Base-by-base conservation (phyloP, 805 yeast species). In the Huiozyma sinensis region DNA sequence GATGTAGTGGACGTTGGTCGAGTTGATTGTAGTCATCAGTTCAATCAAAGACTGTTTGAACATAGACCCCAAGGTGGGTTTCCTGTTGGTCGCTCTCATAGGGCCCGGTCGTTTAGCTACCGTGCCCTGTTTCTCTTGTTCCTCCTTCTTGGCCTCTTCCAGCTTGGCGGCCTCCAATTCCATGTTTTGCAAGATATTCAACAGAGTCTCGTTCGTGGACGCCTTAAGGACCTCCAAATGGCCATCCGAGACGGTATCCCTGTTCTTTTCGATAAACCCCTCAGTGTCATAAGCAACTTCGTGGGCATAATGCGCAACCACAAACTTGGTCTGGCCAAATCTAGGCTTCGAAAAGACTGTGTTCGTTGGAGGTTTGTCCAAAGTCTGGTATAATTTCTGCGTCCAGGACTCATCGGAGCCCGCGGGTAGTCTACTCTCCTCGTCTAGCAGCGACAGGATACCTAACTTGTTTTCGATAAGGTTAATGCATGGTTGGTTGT, bases 191-290 rank as follows among this genome's bases (percentile, higher is more conserved):
- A 90, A 66, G 32, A 90, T 77, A 24, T 76, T 77, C 44, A 66
- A 64, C 55, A 90, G 66, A 57, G 90, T 73, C 17, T 70, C 74
- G 61, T 84, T 88, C 12, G 74, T 69, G 0, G 95, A 67, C 11
- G 74, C 74, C 55, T 76, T 79, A 66, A 90, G 73, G 7, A 86
- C 88, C 49, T 87, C 96, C 49, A 90, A 67, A 57, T 88, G 95
- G 28, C 95, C 96, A 57, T 90, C 98, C 13, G 95, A 89, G 41
- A 90, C 97, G 6, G 97, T 87, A 64, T 90, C 98, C 69, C 97
- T 79, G 61, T 90, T 90, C 70, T 90, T 90, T 68, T 90, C 98
- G 57, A 90, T 85, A 61, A 90, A 90, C 1, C 97, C 97, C 48
- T 86, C 97, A 36, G 83, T 75, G 57, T 88, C 95, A 62, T 90